These are phyloP conservation scores for Ophiostoma quercus DNA, from an alignment of 2,329 filamentous ascomycete species.

Conservation along the genomic window DNA sequence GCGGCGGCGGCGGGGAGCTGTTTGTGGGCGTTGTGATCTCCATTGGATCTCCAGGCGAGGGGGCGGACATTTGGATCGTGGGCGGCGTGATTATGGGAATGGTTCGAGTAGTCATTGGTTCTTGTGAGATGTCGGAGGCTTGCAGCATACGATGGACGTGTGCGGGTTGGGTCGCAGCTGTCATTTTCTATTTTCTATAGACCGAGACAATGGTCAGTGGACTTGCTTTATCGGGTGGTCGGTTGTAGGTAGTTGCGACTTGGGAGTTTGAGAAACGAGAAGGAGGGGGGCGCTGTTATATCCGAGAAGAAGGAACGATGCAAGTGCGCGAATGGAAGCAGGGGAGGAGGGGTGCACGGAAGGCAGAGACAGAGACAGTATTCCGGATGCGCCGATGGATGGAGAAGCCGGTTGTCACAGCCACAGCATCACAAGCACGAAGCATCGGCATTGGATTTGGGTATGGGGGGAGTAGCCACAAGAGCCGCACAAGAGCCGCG, in stretches of 20 bases:
- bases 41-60: conserved; percentile 56
- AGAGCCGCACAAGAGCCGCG: neutral
- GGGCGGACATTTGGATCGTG: conserved; percentile 54
- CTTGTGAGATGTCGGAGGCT: conserved; percentile 39
- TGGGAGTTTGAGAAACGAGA: neutral
- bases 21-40: conserved; percentile 53
- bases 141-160: conserved; percentile 41
- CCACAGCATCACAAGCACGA: conserved; percentile 1
- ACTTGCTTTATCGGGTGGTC: neutral
- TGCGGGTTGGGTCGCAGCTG: conserved; percentile 48
- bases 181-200: conserved; percentile 40
- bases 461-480: neutral
- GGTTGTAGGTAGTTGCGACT: neutral
- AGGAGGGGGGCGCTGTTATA: neutral
- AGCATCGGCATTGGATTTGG: neutral
- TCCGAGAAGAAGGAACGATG: neutral
- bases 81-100: conserved; percentile 54
- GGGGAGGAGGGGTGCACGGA: neutral
- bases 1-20: conserved; percentile 40
- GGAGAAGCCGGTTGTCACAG: neutral
- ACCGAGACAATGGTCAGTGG: conserved; percentile 7
- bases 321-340: neutral
- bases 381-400: conserved; percentile 13
- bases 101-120: conserved; percentile 49
- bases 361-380: neutral